Conservation (phyloP, 2,329 filamentous ascomycete genomes). For the Aplosporella prunicola region DNA sequence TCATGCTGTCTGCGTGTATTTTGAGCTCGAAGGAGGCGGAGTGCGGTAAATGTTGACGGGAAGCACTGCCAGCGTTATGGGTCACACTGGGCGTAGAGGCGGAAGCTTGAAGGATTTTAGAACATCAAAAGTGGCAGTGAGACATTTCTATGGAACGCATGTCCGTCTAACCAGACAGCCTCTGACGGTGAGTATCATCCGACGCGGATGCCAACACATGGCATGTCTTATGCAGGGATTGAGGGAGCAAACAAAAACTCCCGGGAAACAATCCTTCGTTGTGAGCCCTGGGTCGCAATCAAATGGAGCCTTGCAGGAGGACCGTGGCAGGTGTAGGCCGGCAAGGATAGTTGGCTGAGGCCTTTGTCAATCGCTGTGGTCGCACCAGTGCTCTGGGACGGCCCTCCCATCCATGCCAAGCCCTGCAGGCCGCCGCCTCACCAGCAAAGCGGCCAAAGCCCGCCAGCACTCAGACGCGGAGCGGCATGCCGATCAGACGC, state of each 20-base stretch:
- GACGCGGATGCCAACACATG: conserved; percentile 21
- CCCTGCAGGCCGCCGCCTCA: no score
- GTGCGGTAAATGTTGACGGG: conserved; percentile 12
- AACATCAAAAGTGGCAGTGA: conserved; percentile 24
- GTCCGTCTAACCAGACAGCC: conserved; percentile 2
- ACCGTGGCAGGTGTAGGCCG: background rate
- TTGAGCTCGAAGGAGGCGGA: conserved; percentile 1
- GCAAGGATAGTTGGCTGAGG: no score
- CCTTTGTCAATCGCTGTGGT: no score
- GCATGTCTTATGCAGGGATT: conserved; percentile 20
- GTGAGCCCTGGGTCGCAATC: background rate
- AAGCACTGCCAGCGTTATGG: conserved; percentile 19
- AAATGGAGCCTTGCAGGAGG: background rate
- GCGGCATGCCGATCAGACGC: no score
- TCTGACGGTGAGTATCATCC: conserved; percentile 2
- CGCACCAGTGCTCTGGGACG: no score
- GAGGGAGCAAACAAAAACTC: conserved; percentile 21
- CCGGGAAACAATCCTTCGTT: conserved; percentile 1
- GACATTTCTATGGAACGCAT: conserved; percentile 19
- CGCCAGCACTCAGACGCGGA: conserved; percentile 4
- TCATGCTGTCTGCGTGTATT: conserved; percentile 24
- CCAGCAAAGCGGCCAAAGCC: no score
- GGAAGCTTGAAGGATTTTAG: conserved; percentile 16
- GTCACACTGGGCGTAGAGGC: conserved; percentile 21
- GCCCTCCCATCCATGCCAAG: no score